Evolutionary conservation across 306 rosid genomes (phyloP).

Genomic region (Castanea crenata): DNA sequence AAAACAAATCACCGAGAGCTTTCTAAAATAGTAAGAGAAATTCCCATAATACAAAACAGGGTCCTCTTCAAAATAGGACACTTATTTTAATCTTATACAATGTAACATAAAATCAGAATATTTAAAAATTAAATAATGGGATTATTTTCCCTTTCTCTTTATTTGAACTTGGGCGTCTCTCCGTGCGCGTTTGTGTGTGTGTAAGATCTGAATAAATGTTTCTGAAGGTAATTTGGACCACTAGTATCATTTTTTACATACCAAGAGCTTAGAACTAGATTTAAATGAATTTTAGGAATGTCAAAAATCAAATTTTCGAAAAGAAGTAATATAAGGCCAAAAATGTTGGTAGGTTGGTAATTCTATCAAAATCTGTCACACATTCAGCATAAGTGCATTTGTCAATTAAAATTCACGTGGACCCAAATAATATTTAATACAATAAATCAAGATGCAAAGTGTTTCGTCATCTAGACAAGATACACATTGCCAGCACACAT

Average conservation of each 20-base stretch:
- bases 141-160: background rate
- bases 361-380: background rate
- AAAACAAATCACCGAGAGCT: too few relatives aligned
- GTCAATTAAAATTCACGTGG: background rate
- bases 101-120: background rate
- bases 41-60: too few relatives aligned
- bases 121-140: background rate
- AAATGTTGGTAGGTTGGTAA: background rate
- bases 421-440: background rate
- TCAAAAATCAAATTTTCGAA: background rate
- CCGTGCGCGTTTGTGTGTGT: background rate
- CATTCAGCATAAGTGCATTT: background rate
- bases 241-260: background rate
- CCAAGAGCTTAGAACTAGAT: background rate
- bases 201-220: background rate
- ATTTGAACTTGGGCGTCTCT: background rate
- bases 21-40: too few relatives aligned
- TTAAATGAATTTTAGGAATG: background rate
- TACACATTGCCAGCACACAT: conserved; percentile 5
- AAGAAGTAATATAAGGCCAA: background rate
- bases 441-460: background rate
- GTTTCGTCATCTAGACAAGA: background rate
- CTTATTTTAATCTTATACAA: background rate
- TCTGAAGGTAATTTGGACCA: background rate
- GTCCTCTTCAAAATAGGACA: too few relatives aligned